These are phyloP conservation scores for Bruguiera hainesii DNA, from an alignment of 441 rosid species.

Conservation along the genomic window DNA sequence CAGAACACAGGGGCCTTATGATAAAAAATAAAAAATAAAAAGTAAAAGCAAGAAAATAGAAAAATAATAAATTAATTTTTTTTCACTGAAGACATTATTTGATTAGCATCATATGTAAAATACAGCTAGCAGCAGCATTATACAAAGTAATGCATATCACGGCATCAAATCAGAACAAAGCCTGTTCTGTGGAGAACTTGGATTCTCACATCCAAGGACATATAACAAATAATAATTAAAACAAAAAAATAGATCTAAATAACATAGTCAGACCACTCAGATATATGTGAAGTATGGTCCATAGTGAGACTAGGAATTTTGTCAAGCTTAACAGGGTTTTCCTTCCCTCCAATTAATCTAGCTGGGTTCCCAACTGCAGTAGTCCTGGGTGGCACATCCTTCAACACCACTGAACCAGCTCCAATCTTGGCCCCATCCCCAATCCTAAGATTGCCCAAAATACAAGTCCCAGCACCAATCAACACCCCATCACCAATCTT, in stretches of 20 bases:
- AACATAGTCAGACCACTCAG: slow-evolving; percentile 82
- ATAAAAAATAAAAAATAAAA: background rate
- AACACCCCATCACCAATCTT: slow-evolving; percentile 87
- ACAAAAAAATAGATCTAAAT: slow-evolving; percentile 29
- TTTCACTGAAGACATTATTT: background rate
- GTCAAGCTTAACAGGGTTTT: slow-evolving; percentile 53
- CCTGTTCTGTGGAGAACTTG: slow-evolving; percentile 28
- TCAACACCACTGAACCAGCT: slow-evolving; percentile 78
- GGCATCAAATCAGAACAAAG: background rate
- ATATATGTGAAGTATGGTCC: slow-evolving; percentile 74
- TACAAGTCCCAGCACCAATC: slow-evolving; percentile 87
- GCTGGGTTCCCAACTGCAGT: slow-evolving; percentile 94
- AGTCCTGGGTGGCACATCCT: slow-evolving; percentile 67
- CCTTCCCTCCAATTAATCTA: slow-evolving; percentile 70
- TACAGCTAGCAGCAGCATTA: background rate
- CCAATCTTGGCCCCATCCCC: slow-evolving; percentile 90
- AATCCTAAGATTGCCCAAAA: slow-evolving; percentile 64
- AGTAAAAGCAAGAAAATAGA: background rate
- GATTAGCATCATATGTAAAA: background rate
- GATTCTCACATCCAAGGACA: slow-evolving; percentile 19
- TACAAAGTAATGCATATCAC: background rate
- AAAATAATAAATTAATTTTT: background rate
- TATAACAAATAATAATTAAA: background rate
- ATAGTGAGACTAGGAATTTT: slow-evolving; percentile 66
- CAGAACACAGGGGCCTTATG: too few relatives aligned